A percentile compares a stretch with the other conserved stretches of the same genome.
Conservation (phyloP, 2,329 filamentous ascomycete species). For the Phialocephala subalpina region DNA sequence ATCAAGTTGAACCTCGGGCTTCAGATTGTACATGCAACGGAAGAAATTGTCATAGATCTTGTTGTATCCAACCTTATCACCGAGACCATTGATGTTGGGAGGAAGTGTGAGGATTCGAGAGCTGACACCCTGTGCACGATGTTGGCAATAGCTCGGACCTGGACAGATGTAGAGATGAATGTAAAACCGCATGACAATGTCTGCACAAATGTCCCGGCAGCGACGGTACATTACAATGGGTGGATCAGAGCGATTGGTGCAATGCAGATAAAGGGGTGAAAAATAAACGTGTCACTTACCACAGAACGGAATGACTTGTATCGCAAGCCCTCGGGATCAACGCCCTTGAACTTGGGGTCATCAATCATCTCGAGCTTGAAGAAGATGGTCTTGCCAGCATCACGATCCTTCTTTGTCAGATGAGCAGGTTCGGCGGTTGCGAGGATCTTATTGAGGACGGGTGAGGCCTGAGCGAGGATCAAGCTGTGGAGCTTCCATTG, state of each 20-base stretch:
- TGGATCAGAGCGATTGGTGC: too few species aligned
- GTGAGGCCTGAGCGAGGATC: conserved; percentile 32
- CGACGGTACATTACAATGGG: too few species aligned
- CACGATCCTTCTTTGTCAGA: conserved; percentile 27
- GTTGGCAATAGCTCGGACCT: not conserved
- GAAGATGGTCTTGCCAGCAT: conserved; percentile 28
- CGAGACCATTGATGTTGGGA: conserved; percentile 27
- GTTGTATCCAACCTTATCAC: conserved; percentile 24
- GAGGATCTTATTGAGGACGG: conserved; percentile 27
- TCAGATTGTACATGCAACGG: conserved; percentile 34
- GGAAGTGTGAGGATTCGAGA: not conserved
- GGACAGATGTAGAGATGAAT: too few species aligned
- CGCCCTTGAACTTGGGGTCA: conserved; percentile 5
- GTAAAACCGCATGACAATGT: too few species aligned
- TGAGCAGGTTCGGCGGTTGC: conserved; percentile 8
- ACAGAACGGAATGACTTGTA: conserved; percentile 35
- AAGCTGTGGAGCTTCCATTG: conserved; percentile 38
- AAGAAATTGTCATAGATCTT: conserved; percentile 43
- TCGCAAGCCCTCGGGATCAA: conserved; percentile 27
- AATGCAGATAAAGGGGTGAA: too few species aligned
- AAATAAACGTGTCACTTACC: conserved; percentile 37
- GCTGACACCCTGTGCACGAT: not conserved
- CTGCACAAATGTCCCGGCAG: too few species aligned
- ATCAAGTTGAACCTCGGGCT: conserved; percentile 25
- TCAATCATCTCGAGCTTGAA: conserved; percentile 38